Evolutionary conservation across 305 asterid species (phyloP).

Genomic region (Fraxinus sp.): DNA sequence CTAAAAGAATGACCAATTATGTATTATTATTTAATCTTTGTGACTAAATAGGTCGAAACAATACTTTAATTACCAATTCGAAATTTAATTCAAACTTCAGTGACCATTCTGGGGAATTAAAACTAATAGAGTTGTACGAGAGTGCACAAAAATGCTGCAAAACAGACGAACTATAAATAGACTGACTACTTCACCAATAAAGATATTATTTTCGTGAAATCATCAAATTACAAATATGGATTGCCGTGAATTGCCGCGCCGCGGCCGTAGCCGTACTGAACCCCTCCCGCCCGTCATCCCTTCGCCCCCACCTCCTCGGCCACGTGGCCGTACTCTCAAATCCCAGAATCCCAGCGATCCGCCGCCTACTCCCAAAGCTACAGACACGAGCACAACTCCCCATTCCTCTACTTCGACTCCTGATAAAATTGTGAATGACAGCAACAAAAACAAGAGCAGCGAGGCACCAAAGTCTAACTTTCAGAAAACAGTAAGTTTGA

Average conservation of each 20-base stretch:
- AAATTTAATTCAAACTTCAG: neutral
- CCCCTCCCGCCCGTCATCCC: neutral
- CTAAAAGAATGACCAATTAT: neutral
- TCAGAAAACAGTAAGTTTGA: conserved; percentile 38
- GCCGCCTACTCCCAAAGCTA: neutral
- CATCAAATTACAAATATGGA: neutral
- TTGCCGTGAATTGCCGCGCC: neutral
- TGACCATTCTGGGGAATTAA: neutral
- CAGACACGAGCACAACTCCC: neutral
- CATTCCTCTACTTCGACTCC: neutral
- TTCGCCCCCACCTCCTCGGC: neutral
- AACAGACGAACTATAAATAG: neutral
- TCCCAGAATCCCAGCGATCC: neutral
- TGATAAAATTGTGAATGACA: neutral
- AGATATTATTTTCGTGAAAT: neutral
- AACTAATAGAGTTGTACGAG: neutral
- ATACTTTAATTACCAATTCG: neutral
- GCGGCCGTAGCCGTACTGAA: neutral
- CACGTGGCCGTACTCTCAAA: neutral
- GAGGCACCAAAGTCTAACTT: conserved; percentile 32
- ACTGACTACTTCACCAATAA: neutral
- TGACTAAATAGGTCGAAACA: neutral
- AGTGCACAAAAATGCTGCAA: neutral
- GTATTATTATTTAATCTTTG: neutral
- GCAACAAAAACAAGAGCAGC: neutral